Conservation (phyloP, 805 yeast genomes). For the Spathaspora sp. region DNA sequence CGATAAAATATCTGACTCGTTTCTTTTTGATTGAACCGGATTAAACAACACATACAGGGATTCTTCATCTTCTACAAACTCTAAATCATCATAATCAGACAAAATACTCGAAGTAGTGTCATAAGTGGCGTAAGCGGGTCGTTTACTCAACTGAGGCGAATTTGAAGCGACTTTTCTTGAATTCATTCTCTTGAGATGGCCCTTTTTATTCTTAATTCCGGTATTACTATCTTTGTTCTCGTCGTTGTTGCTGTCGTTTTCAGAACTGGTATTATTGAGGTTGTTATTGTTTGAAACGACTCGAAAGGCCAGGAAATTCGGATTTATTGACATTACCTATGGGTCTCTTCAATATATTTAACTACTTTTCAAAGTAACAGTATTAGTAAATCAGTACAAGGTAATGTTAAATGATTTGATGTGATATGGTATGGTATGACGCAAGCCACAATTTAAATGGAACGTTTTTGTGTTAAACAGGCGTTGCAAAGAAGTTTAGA, state of each 20-base stretch:
- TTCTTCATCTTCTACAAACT: constrained; percentile 13
- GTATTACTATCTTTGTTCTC: neutral
- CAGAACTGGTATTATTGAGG: neutral
- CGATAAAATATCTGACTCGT: constrained; percentile 25
- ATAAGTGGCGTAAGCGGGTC: constrained; percentile 1
- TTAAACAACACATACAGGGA: constrained; percentile 23
- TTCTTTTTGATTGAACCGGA: constrained; percentile 12
- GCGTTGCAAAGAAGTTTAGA: neutral
- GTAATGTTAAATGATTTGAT: neutral
- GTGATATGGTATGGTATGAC: neutral
- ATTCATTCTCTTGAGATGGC: neutral
- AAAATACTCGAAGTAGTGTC: constrained; percentile 15
- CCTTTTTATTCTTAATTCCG: neutral
- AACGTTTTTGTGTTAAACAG: neutral
- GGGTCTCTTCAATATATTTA: neutral
- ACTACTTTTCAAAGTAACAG: neutral
- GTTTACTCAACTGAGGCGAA: neutral
- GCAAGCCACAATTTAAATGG: neutral
- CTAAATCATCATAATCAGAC: constrained; percentile 10
- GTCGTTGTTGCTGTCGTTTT: constrained; percentile 1
- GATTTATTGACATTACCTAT: constrained; percentile 9
- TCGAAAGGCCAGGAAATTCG: constrained; percentile 5
- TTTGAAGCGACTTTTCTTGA: neutral
- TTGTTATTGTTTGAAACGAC: constrained; percentile 1
- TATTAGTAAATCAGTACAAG: neutral